A percentile compares a stretch with the other conserved stretches of the same genome.
Conservation (phyloP, 208 protist species). For the Crithidia fasciculata region DNA sequence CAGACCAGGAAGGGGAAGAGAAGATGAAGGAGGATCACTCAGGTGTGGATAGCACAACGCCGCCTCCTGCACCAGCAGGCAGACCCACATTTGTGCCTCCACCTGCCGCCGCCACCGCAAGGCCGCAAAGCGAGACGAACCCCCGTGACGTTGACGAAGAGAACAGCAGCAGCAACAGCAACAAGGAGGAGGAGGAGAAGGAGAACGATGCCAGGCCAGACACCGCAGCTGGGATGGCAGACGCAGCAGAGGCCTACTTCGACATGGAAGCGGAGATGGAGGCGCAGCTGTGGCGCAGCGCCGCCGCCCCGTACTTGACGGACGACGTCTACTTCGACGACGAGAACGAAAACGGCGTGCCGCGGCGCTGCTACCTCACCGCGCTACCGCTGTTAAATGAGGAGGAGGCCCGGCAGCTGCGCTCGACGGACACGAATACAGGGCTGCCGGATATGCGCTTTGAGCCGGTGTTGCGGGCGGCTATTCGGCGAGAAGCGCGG, state of each 20-base stretch:
- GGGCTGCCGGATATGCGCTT: conserved; percentile 1
- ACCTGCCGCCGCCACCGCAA: background rate
- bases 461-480: conserved; percentile 6
- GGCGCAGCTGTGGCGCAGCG: too few species aligned
- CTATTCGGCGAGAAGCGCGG: conserved; percentile 5
- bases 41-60: too few species aligned
- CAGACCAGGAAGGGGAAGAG: background rate
- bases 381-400: background rate
- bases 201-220: background rate
- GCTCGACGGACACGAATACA: conserved; percentile 4
- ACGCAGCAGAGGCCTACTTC: background rate
- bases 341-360: conserved; percentile 5
- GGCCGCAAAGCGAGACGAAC: too few species aligned
- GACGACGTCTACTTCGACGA: conserved; percentile 1
- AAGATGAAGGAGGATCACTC: background rate
- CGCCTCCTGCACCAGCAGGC: too few species aligned
- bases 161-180: background rate
- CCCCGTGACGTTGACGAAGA: too few species aligned
- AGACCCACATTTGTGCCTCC: too few species aligned
- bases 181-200: conserved; percentile 3
- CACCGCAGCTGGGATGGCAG: too few species aligned
- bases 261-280: background rate
- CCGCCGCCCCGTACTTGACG: background rate
- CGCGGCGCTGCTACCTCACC: background rate
- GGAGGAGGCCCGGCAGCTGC: conserved; percentile 14